A percentile compares a stretch with the other conserved stretches of the same genome.
Conservation (phyloP, 139 green algal species). For the Dunaliella primolecta region DNA sequence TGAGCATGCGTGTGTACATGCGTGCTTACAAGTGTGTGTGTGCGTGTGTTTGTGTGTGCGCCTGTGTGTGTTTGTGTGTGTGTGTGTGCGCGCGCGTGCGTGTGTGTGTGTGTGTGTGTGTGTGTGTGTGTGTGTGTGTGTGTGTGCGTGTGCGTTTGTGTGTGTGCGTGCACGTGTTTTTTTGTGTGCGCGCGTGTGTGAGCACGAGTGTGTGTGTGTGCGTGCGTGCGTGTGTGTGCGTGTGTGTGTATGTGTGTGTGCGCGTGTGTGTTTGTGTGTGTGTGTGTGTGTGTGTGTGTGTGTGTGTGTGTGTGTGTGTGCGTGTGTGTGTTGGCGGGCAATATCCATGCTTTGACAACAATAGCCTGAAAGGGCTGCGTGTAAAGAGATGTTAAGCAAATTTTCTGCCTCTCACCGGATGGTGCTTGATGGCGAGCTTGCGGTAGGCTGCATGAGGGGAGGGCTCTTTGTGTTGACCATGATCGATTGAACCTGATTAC, state of each 20-base stretch:
- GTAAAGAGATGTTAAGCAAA: background rate
- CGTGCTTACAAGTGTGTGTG: background rate
- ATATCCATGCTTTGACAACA: background rate
- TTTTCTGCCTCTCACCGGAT: slow-evolving; percentile 79
- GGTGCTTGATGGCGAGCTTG: slow-evolving; percentile 69
- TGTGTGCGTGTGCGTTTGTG: background rate
- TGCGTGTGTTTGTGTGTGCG: background rate
- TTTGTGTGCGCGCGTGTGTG: background rate
- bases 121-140: background rate
- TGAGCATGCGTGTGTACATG: background rate
- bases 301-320: background rate
- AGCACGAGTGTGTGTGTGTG: background rate
- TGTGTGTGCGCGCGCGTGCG: background rate
- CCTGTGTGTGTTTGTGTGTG: background rate
- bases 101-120: background rate
- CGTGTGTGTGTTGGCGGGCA: background rate
- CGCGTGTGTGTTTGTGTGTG: background rate
- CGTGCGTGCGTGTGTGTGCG: background rate
- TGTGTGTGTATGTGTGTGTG: too few species aligned
- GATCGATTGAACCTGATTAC: too few species aligned
- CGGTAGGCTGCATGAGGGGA: slow-evolving; percentile 71
- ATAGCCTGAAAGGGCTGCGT: background rate
- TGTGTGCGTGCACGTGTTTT: too few species aligned
- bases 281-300: background rate
- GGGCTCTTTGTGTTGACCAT: too few species aligned